A percentile compares a stretch with the other conserved stretches of the same genome.
Conservation (phyloP, 2,329 filamentous ascomycete genomes). For the Alternaria sp. region DNA sequence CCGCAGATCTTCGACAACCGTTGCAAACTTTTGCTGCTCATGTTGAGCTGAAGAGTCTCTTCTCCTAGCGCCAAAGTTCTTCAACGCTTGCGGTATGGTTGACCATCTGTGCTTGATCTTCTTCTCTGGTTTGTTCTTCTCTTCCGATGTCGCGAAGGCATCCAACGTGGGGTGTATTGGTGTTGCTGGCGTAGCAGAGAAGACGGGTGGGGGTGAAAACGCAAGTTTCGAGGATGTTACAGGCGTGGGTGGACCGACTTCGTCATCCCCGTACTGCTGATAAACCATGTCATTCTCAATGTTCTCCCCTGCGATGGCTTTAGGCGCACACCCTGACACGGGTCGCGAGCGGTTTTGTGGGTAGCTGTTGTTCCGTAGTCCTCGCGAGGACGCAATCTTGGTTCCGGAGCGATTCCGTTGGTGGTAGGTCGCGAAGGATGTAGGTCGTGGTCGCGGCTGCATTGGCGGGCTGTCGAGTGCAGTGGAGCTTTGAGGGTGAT, state of each 20-base stretch:
- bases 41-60: conserved; percentile 22
- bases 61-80: conserved; percentile 26
- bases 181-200: conserved; percentile 16
- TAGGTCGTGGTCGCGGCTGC: conserved; percentile 29
- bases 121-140: conserved; percentile 26
- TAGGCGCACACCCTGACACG: conserved; percentile 23
- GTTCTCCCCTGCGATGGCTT: conserved; percentile 27
- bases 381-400: conserved; percentile 40
- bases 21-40: conserved; percentile 13
- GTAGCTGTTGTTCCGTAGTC: conserved; percentile 31
- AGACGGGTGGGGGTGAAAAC: conserved; percentile 12
- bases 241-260: conserved; percentile 30
- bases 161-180: conserved; percentile 13
- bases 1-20: conserved; percentile 16
- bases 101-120: conserved; percentile 34
- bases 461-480: conserved; percentile 24
- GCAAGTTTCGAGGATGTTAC: conserved; percentile 3
- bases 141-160: conserved; percentile 10
- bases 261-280: conserved; percentile 21
- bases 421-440: conserved; percentile 34
- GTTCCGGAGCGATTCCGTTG: conserved; percentile 31
- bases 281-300: conserved; percentile 30
- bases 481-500: conserved; percentile 21
- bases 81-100: conserved; percentile 29
- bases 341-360: conserved; percentile 31